phyloP scores from a whole-genome alignment of 306 rosid genomes.

The Mimosa pudica region DNA sequence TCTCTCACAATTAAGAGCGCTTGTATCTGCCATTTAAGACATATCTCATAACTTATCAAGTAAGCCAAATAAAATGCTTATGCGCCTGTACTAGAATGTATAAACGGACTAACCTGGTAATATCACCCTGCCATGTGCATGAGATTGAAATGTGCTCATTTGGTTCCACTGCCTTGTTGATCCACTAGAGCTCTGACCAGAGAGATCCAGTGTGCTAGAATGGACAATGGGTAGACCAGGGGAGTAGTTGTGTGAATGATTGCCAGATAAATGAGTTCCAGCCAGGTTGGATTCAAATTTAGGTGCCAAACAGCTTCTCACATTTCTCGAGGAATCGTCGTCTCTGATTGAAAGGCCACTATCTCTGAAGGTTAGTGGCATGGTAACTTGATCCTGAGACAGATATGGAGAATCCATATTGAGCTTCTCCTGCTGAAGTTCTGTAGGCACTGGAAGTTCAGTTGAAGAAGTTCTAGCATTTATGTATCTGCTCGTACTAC shows the following conservation, averaged over 20 bases:
- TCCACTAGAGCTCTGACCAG: slow-evolving; percentile 42
- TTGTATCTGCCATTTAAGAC: slow-evolving; percentile 42
- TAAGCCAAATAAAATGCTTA: background rate
- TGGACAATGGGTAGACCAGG: slow-evolving; percentile 43
- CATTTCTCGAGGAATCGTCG: slow-evolving; percentile 68
- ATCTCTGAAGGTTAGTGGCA: slow-evolving; percentile 63
- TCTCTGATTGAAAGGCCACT: slow-evolving; percentile 67
- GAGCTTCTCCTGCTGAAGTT: slow-evolving; percentile 64
- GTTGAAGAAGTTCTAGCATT: slow-evolving; percentile 75
- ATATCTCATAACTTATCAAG: slow-evolving; percentile 11
- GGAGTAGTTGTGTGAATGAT: slow-evolving; percentile 46
- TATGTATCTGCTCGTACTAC: slow-evolving; percentile 70
- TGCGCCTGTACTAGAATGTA: background rate
- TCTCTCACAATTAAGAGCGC: slow-evolving; percentile 46
- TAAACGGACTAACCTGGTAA: slow-evolving; percentile 41
- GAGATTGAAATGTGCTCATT: slow-evolving; percentile 41
- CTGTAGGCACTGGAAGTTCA: slow-evolving; percentile 62
- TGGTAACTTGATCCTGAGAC: slow-evolving; percentile 69
- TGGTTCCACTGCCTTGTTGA: slow-evolving; percentile 48
- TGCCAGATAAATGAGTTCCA: slow-evolving; percentile 51
- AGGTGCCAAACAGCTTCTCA: slow-evolving; percentile 56
- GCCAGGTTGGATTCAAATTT: slow-evolving; percentile 56
- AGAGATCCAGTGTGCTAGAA: slow-evolving; percentile 46
- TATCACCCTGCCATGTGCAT: slow-evolving; percentile 39
- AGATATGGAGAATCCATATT: slow-evolving; percentile 61